Evolutionary conservation across 2,329 filamentous ascomycete species (phyloP).

Genomic region (Pyricularia grisea): DNA sequence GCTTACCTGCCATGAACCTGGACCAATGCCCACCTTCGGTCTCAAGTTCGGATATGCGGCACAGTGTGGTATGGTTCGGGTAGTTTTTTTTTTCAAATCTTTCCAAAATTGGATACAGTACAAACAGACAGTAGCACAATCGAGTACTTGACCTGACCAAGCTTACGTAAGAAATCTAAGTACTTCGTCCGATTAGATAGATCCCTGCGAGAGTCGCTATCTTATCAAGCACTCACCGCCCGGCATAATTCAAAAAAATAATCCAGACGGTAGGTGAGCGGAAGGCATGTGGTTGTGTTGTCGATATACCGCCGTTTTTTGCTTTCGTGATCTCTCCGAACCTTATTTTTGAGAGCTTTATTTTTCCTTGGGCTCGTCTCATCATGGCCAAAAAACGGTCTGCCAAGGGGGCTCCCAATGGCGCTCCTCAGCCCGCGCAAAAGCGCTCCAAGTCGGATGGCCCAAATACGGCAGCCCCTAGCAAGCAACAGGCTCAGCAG

Average conservation of each 20-base stretch:
- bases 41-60: no score
- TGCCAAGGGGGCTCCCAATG: slow-evolving; percentile 17
- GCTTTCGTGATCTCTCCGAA: not conserved
- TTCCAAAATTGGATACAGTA: no score
- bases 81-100: no score
- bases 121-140: no score
- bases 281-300: not conserved
- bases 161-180: no score
- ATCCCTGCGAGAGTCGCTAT: not conserved
- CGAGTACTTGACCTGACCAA: no score
- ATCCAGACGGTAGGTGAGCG: not conserved
- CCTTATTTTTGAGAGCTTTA: not conserved
- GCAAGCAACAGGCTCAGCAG: slow-evolving; percentile 12
- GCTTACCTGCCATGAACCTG: no score
- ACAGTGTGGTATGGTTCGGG: no score
- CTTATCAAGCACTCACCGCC: not conserved
- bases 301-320: not conserved
- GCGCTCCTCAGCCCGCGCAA: slow-evolving; percentile 19
- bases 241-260: not conserved
- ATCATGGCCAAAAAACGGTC: slow-evolving; percentile 26
- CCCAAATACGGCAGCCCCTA: slow-evolving; percentile 8
- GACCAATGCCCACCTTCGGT: no score
- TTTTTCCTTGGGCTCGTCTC: not conserved
- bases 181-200: no score
- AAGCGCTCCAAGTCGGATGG: slow-evolving; percentile 25